Conservation (phyloP, 2,329 filamentous ascomycete species). For the Colletotrichum scovillei region DNA sequence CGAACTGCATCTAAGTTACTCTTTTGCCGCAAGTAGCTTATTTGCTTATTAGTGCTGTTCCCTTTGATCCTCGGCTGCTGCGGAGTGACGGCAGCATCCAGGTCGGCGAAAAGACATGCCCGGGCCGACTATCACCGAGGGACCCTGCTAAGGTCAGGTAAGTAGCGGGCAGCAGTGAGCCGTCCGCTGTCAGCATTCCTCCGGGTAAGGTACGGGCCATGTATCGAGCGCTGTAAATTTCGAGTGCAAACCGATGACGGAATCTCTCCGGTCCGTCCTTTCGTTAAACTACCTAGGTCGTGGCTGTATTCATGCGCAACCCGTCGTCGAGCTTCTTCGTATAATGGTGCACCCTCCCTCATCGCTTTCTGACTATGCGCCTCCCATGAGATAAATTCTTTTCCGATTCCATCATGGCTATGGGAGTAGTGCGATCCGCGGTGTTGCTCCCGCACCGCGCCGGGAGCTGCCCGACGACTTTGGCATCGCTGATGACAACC, state of each 20-base stretch:
- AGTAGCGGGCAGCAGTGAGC: conserved; percentile 2
- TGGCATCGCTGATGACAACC: conserved; percentile 21
- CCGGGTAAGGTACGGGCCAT: not conserved
- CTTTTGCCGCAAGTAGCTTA: too few species aligned
- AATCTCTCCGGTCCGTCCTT: not conserved
- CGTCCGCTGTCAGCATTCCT: not conserved
- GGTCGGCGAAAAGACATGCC: conserved; percentile 7
- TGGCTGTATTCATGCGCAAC: conserved; percentile 13
- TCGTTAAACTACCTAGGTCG: not conserved
- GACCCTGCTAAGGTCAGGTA: not conserved
- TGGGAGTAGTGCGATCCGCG: conserved; percentile 60
- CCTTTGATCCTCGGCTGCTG: conserved; percentile 3
- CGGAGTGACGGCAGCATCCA: not conserved
- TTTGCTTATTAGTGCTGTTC: not conserved
- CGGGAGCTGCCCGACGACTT: conserved; percentile 42
- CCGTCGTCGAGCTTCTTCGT: conserved; percentile 5
- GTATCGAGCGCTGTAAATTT: conserved; percentile 24
- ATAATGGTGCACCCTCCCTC: conserved; percentile 29
- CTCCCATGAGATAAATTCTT: conserved; percentile 30
- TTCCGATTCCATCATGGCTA: conserved; percentile 38
- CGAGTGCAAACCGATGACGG: conserved; percentile 28
- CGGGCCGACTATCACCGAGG: conserved; percentile 34
- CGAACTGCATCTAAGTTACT: not conserved
- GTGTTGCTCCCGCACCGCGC: conserved; percentile 59
- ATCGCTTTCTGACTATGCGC: conserved; percentile 29